phyloP scores from a whole-genome alignment of 805 yeast species.

The Saturnispora mendoncae region DNA sequence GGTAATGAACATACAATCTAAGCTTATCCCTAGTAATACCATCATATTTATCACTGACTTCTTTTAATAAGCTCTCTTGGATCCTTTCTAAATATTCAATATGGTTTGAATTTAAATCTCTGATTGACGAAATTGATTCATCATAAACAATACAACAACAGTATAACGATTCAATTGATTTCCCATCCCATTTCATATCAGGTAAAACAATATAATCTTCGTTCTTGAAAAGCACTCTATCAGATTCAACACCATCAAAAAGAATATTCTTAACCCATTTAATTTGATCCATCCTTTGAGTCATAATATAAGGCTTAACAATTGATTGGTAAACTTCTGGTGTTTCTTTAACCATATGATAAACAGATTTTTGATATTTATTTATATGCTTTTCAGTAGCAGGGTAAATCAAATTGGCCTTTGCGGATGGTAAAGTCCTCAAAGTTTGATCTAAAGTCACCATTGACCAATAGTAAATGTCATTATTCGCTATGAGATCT shows the following conservation, averaged over 20 bases:
- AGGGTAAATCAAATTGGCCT: constrained; percentile 74
- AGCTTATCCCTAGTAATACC: constrained; percentile 46
- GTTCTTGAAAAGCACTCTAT: constrained; percentile 63
- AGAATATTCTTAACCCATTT: constrained; percentile 88
- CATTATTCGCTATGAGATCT: constrained; percentile 53
- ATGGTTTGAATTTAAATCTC: constrained; percentile 62
- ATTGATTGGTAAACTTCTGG: constrained; percentile 57
- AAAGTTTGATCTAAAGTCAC: constrained; percentile 37
- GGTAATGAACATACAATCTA: constrained; percentile 81
- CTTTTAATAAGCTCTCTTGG: constrained; percentile 34
- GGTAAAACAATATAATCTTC: constrained; percentile 71
- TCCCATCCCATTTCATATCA: constrained; percentile 94
- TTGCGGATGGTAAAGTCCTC: constrained; percentile 48
- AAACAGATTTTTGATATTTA: constrained; percentile 57
- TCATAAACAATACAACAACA: constrained; percentile 68
- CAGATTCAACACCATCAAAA: constrained; percentile 75
- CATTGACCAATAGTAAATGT: constrained; percentile 77
- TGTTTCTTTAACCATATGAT: constrained; percentile 65
- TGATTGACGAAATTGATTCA: constrained; percentile 56
- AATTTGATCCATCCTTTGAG: constrained; percentile 68
- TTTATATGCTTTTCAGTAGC: constrained; percentile 80
- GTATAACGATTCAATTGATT: constrained; percentile 60
- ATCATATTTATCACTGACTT: constrained; percentile 39
- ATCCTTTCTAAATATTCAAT: constrained; percentile 47
- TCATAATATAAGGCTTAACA: constrained; percentile 68